phyloP scores from a whole-genome alignment of 2,329 filamentous ascomycete species.

The Teratosphaeria viscida region DNA sequence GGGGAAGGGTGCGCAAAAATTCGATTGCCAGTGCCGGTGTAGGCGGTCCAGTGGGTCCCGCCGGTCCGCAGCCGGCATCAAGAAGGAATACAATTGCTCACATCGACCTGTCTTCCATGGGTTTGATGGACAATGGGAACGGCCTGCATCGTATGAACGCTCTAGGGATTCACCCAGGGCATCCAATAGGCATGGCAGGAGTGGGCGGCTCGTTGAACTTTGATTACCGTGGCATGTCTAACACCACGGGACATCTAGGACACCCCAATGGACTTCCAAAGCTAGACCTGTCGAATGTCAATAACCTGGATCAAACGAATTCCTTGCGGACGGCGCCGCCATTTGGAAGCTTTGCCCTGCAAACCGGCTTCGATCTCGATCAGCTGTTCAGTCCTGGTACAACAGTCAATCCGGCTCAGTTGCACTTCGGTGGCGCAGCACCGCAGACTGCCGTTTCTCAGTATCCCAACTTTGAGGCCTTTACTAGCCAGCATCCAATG shows the following conservation, averaged over 20 bases:
- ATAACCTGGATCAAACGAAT: conserved; percentile 48
- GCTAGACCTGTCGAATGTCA: conserved; percentile 66
- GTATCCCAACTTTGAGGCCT: conserved; percentile 41
- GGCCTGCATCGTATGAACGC: conserved; percentile 19
- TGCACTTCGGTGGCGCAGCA: conserved; percentile 72
- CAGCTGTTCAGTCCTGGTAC: conserved; percentile 55
- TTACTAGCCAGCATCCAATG: conserved; percentile 31
- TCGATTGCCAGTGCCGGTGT: conserved; percentile 59
- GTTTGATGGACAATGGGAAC: conserved; percentile 27
- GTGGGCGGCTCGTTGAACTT: conserved; percentile 47
- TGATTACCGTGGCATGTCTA: conserved; percentile 63
- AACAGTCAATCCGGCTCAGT: conserved; percentile 54
- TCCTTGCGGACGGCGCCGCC: conserved; percentile 72
- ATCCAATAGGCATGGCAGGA: conserved; percentile 45
- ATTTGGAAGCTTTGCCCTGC: conserved; percentile 49
- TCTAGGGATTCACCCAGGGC: conserved; percentile 11
- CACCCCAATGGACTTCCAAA: conserved; percentile 63
- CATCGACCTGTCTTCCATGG: conserved; percentile 67
- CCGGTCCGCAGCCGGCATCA: conserved; percentile 58
- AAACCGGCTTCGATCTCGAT: conserved; percentile 57
- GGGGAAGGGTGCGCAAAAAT: conserved; percentile 76
- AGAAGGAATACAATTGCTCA: conserved; percentile 95
- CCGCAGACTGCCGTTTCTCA: conserved; percentile 16
- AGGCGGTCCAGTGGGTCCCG: conserved; percentile 38
- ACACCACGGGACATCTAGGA: conserved; percentile 50